Base-by-base conservation (phyloP, 371 early-diverging fungal species). In the Mucor racemosus region DNA sequence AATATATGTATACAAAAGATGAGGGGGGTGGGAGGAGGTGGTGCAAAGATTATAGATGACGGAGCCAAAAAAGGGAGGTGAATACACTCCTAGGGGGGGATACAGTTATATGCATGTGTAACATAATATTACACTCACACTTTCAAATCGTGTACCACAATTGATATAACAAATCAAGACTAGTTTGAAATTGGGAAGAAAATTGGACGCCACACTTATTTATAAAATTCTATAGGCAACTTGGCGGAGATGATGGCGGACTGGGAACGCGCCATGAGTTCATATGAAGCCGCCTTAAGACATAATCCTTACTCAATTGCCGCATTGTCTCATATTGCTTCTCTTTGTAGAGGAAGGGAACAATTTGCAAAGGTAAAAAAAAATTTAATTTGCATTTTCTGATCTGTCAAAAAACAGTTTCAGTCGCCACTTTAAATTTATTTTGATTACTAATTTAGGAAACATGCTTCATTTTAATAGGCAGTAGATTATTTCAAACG, bases 261-360 rank as follows among this genome's bases (percentile, higher is more conserved):
- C 72, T 81, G 75, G 42, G 93, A 95, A 64, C 86, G 90, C 26
- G 96, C 98, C 3, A 81, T 94, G 74, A 76, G 79, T 35, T 88
- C 94, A 4, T 97, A 94, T 71, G 95, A 96, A 75, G 80, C 86
- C 17, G 96, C 95, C 0, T 85, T 96, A 26, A 87, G 95, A 39
- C 94, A 96, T 73, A 96, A 96, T 71, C 93, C 95, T 19, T 91
- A 93, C 73, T 95, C 95, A 1, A 84, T 92, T 58, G 70, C 78
- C 19, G 94, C 95, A 3, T 82, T 97, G 21, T 89, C 89, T 17
- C 84, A 82, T 58, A 86, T 91, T 35, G 94, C 92, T 7, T 82
- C 89, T 14, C 76, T 93, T 19, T 93, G 88, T 74, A 76, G 90
- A 64, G 78, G 85, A 15, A 77, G 86, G 64, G 92, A 93, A 70